Base-by-base conservation (phyloP, 441 rosid species). In the Jatropha multifida region DNA sequence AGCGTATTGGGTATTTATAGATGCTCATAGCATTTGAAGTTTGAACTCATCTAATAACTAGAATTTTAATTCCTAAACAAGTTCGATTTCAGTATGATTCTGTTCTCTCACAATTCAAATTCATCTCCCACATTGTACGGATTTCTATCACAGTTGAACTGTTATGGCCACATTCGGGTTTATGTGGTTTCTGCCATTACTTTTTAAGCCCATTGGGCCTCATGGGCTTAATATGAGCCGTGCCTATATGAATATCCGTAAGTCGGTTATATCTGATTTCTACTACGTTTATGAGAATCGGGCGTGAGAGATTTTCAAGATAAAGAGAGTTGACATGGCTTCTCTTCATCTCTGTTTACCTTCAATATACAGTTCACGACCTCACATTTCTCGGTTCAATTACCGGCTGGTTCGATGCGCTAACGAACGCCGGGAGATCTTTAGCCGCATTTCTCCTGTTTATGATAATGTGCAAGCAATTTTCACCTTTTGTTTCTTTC, bases 381-480 rank as follows among this genome's bases (percentile, higher is more conserved):
- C 52, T 71, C 14, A 51, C 8, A 26, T 52, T 18, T 73, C 17
- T 65, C 71, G 71, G 51, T 48, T 68, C 49, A 48, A 63, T 7
- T 58, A 56, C 76, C 38, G 51, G 32, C 5, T 55, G 3, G 74
- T 83, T 23, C 81, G 78, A 52, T 89, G 90, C 77, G 72, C 89
- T 4, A 51, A 18, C 52, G 92, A 92, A 32, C 93, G 92, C n/a
- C 93, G 77, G 79, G 84, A 65, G n/a, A 88, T 93, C 17, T 95
- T 95, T 71, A 84, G 78, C 80, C 89, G 95, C 71, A 96, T 93
- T 77, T 93, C 97, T 82, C 92, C 93, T 6, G 90, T 90, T 77
- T 90, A 95, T 69, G 96, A 95, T 71, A 87, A 88, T 63, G 90
- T 90, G 15, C 14, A 68, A 62, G 23, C 51, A 37, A 27, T 68